These are phyloP conservation scores for Fraxinus excelsior DNA, from an alignment of 257 asterid genomes.

Conservation along the genomic window DNA sequence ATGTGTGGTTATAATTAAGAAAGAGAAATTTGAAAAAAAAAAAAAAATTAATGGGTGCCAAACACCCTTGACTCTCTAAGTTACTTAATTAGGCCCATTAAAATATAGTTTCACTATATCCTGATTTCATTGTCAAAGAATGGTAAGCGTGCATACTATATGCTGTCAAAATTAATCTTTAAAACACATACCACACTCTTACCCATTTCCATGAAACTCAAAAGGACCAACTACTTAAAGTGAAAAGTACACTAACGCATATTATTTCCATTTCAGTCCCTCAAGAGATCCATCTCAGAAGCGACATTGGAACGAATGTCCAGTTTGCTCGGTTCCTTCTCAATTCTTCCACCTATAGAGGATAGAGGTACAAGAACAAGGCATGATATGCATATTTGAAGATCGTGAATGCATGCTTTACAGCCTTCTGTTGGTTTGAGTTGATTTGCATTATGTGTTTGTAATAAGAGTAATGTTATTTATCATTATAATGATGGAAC, in stretches of 20 bases:
- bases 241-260: slow-evolving; percentile 23
- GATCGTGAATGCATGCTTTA: slow-evolving; percentile 6
- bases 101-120: neutral
- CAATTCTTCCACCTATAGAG: slow-evolving; percentile 58
- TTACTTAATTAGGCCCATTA: slow-evolving; percentile 1
- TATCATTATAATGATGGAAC: too few species aligned
- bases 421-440: slow-evolving; percentile 3
- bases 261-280: slow-evolving; percentile 44
- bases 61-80: neutral
- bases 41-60: too few species aligned
- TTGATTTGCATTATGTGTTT: neutral
- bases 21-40: too few species aligned
- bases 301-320: slow-evolving; percentile 68
- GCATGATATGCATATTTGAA: slow-evolving; percentile 17
- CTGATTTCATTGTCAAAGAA: neutral
- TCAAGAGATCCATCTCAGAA: slow-evolving; percentile 80
- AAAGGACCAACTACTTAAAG: slow-evolving; percentile 10
- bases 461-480: too few species aligned
- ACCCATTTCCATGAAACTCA: slow-evolving; percentile 7
- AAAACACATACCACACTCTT: neutral
- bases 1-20: too few species aligned
- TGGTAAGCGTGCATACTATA: neutral
- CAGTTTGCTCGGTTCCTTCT: slow-evolving; percentile 65
- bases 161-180: neutral
- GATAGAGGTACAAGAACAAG: slow-evolving; percentile 57